phyloP scores from a whole-genome alignment of 148 eudicot species.

The Persicaria tinctoria region DNA sequence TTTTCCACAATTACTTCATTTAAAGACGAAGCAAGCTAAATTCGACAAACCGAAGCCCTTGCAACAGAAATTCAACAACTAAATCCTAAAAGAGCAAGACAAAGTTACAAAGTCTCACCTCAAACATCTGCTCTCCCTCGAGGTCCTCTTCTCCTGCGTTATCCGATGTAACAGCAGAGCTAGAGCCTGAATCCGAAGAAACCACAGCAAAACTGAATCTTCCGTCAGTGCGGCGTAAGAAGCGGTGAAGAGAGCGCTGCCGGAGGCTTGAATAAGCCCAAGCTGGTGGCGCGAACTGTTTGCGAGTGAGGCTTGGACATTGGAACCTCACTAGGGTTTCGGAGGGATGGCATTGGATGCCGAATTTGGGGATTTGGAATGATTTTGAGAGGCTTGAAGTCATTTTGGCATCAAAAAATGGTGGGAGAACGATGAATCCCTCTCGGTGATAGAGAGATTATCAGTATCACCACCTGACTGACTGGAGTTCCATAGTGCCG shows the following conservation, averaged over 20 bases:
- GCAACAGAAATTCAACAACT: neutral
- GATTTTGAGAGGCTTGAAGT: slow-evolving; percentile 12
- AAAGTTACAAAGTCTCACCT: slow-evolving; percentile 2
- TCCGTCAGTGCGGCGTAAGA: slow-evolving; percentile 3
- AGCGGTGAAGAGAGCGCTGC: neutral
- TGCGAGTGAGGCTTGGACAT: neutral
- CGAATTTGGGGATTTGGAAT: neutral
- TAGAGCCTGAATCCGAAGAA: slow-evolving; percentile 9
- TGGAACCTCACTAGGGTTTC: slow-evolving; percentile 9
- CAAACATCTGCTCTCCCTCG: slow-evolving; percentile 10
- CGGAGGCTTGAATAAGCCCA: neutral
- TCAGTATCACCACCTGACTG: neutral
- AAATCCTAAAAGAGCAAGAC: neutral
- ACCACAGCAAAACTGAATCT: neutral
- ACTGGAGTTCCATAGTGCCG: neutral
- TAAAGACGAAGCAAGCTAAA: neutral
- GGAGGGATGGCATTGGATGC: neutral
- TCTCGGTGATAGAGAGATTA: slow-evolving; percentile 8
- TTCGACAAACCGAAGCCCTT: neutral
- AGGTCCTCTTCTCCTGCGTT: slow-evolving; percentile 8
- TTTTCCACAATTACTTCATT: neutral
- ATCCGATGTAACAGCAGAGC: slow-evolving; percentile 7
- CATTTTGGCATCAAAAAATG: slow-evolving; percentile 9
- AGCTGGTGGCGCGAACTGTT: neutral
- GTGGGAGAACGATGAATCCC: slow-evolving; percentile 2